Conservation (phyloP, 2,329 filamentous ascomycete species). For the Colletotrichum tamarilloi region DNA sequence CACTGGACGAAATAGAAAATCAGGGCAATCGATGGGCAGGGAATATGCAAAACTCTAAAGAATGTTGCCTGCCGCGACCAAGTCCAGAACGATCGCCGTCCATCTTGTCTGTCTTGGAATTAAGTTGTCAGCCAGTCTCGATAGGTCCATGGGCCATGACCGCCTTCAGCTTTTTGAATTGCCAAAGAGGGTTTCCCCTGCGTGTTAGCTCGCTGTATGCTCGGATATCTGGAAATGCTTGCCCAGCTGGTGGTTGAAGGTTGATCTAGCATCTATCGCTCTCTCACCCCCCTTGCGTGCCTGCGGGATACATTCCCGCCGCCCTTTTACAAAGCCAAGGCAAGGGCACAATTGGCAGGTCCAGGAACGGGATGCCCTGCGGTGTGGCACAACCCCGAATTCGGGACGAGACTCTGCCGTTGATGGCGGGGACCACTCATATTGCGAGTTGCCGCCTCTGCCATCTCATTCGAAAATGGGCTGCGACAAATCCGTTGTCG, state of each 20-base stretch:
- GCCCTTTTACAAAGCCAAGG: neutral
- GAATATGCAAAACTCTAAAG: neutral
- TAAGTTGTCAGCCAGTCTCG: neutral
- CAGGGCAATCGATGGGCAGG: neutral
- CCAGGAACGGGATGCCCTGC: neutral
- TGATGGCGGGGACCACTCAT: conserved; percentile 26
- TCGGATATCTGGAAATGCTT: neutral
- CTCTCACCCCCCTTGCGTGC: neutral
- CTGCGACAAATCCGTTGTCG: neutral
- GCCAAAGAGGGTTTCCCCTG: neutral
- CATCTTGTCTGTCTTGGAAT: neutral
- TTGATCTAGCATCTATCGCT: no score
- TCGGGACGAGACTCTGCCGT: conserved; percentile 18
- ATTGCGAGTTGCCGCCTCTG: neutral
- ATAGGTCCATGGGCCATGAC: neutral
- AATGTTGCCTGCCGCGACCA: neutral
- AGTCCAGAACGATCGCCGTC: neutral
- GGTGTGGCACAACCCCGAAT: neutral
- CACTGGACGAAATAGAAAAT: conserved; percentile 10
- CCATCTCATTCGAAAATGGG: conserved; percentile 12
- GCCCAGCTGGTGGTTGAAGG: neutral
- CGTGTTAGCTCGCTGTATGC: neutral
- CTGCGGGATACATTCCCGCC: neutral
- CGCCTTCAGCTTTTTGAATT: neutral
- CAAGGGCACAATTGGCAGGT: neutral